Evolutionary conservation across 768 basidiomycete genomes (phyloP), one percentile per base, ranked within the genome.

Genomic region (Russula abietina): DNA sequence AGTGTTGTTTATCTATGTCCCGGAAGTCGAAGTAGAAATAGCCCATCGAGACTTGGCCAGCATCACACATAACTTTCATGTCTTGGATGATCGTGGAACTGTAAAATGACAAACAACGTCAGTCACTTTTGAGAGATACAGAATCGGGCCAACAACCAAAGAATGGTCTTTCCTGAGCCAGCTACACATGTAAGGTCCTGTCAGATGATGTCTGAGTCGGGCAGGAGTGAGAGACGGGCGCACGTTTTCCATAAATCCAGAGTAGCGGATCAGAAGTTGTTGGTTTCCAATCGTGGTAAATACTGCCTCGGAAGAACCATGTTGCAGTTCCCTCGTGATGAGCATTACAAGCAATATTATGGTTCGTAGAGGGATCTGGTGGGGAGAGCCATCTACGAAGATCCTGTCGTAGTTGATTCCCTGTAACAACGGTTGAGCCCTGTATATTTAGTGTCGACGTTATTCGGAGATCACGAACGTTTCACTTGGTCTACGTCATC

Each of bases 181-280:
- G 54, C 61, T 59, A 51, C 14, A 11, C 12, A 33, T 1, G 11
- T 1, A 33, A 16, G n/a, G 19, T n/a, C 3, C 2, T 19, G 19
- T 56, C 19, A 22, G 22, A 12, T 4, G 33, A 1, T 19, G 10
- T 5, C 16, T 1, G 19, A n/a, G 16, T 7, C 4, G 12, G n/a
- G 48, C 11, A 33, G 38, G 16, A 16, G 28, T 32, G 26, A 17
- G 26, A 56, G 24, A 30, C 7, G 11, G 5, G 22, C 60, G 1
- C 19, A 62, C 61, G 54, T 32, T 57, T 57, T 45, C 61, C 61
- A 11, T 57, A 38, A 7, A 62, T 45, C 55, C 55, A 62, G 17
- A 56, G 38, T 1, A 62, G 48, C 1, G 52, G 4, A 0, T 38
- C 36, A 16, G 36, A 45, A 14, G 22, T 28, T 16, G 14, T n/a